These are phyloP conservation scores for Microcyclosporella mali DNA, from an alignment of 2,329 filamentous ascomycete genomes.

Conservation along the genomic window DNA sequence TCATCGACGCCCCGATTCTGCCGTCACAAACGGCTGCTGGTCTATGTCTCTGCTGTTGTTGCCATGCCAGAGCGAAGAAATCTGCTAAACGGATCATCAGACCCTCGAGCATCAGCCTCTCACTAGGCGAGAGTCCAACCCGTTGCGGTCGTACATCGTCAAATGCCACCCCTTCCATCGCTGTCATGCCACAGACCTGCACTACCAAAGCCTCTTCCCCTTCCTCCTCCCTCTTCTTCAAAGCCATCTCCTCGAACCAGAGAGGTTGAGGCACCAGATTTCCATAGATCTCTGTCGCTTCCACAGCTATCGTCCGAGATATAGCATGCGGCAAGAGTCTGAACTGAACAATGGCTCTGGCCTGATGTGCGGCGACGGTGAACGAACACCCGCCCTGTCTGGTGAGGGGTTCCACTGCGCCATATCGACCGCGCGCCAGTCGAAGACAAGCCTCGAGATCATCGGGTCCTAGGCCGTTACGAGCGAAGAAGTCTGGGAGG, in stretches of 20 bases:
- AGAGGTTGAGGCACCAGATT: slow-evolving; percentile 4
- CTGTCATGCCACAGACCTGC: slow-evolving; percentile 13
- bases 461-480: background rate
- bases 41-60: background rate
- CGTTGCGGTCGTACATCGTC: slow-evolving; percentile 1
- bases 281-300: slow-evolving; percentile 6
- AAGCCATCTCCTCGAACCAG: slow-evolving; percentile 2
- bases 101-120: background rate
- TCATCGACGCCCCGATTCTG: slow-evolving; percentile 7
- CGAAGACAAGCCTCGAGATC: slow-evolving; percentile 2
- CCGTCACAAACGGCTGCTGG: slow-evolving; percentile 2
- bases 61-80: slow-evolving; percentile 13
- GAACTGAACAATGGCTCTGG: slow-evolving; percentile 8
- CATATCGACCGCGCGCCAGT: background rate
- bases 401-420: background rate
- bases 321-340: slow-evolving; percentile 2
- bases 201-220: background rate
- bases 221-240: background rate
- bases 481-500: slow-evolving; percentile 1
- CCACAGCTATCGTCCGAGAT: background rate
- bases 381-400: slow-evolving; percentile 14
- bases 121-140: background rate
- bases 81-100: slow-evolving; percentile 9
- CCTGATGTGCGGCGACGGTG: slow-evolving; percentile 3
- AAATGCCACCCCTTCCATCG: slow-evolving; percentile 3